These are phyloP conservation scores for Coemansia sp. DNA, from an alignment of 192 early-diverging fungal genomes.

Conservation along the genomic window DNA sequence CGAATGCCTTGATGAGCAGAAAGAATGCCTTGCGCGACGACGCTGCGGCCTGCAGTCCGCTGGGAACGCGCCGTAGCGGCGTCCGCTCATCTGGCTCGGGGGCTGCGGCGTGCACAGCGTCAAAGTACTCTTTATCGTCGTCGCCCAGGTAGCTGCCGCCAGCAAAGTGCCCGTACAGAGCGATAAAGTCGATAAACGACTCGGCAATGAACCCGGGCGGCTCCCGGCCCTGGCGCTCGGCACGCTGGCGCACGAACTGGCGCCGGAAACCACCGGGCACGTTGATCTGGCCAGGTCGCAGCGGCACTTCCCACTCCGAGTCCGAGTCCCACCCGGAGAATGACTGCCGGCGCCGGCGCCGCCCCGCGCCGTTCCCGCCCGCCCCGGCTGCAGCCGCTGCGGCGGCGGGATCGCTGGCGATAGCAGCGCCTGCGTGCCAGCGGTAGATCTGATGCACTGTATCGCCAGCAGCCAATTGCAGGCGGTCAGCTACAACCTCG, in stretches of 20 bases:
- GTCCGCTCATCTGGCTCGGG: constrained; percentile 11
- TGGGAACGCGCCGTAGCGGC: constrained; percentile 19
- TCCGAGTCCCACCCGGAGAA: constrained; percentile 48
- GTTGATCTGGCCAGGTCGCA: constrained; percentile 43
- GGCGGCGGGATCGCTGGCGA: constrained; percentile 1
- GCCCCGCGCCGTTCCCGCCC: constrained; percentile 47
- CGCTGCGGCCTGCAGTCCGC: constrained; percentile 45
- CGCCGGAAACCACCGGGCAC: constrained; percentile 89
- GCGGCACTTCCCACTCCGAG: constrained; percentile 35
- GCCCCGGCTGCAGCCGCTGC: constrained; percentile 37
- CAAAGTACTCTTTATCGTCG: constrained; percentile 62
- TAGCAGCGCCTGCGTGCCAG: constrained; percentile 55
- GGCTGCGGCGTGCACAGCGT: constrained; percentile 15
- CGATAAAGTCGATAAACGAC: constrained; percentile 92
- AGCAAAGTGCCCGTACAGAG: constrained; percentile 91
- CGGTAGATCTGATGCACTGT: constrained; percentile 89
- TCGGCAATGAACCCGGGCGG: constrained; percentile 69
- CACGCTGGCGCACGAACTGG: constrained; percentile 76
- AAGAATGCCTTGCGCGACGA: constrained; percentile 68
- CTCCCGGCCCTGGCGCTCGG: constrained; percentile 56
- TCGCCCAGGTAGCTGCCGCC: constrained; percentile 86
- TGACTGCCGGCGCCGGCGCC: constrained; percentile 24
- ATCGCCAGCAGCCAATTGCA: constrained; percentile 64
- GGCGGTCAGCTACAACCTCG: constrained; percentile 32
- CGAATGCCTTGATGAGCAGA: constrained; percentile 75